Evolutionary conservation across 2,329 filamentous ascomycete genomes (phyloP).

Genomic region (Paraphaeosphaeria sporulosa): DNA sequence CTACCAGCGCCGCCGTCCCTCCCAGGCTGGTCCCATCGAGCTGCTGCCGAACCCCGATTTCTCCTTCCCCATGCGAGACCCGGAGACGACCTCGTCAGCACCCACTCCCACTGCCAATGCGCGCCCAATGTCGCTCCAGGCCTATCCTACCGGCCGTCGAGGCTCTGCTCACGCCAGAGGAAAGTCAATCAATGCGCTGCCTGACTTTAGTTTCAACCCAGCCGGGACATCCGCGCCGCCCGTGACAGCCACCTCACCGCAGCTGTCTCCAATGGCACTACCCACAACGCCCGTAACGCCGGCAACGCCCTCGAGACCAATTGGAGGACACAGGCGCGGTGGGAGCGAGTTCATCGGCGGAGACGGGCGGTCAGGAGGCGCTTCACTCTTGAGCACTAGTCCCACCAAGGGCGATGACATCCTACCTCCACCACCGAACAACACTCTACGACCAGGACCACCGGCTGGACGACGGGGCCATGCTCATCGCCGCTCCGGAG

Average conservation of each 20-base stretch:
- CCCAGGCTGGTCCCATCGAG: constrained; percentile 49
- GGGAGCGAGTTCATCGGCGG: constrained; percentile 89
- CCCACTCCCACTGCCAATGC: constrained; percentile 45
- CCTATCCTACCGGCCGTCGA: constrained; percentile 42
- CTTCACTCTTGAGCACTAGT: constrained; percentile 70
- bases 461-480: constrained; percentile 71
- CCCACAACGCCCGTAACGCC: constrained; percentile 48
- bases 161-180: constrained; percentile 44
- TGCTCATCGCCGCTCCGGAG: constrained; percentile 79
- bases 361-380: constrained; percentile 61
- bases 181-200: constrained; percentile 54
- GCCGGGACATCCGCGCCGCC: constrained; percentile 46
- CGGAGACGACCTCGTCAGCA: constrained; percentile 35
- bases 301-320: constrained; percentile 60
- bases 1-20: constrained; percentile 44
- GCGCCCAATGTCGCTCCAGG: constrained; percentile 49
- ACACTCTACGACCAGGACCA: constrained; percentile 57
- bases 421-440: constrained; percentile 63
- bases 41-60: constrained; percentile 59
- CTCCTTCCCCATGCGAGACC: constrained; percentile 54
- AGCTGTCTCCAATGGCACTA: constrained; percentile 45
- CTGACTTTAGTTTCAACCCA: constrained; percentile 60
- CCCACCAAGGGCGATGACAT: constrained; percentile 71
- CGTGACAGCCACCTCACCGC: constrained; percentile 42
- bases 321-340: constrained; percentile 72